These are phyloP conservation scores for Russula griseocarnosa DNA, from an alignment of 768 basidiomycete genomes.

Conservation along the genomic window DNA sequence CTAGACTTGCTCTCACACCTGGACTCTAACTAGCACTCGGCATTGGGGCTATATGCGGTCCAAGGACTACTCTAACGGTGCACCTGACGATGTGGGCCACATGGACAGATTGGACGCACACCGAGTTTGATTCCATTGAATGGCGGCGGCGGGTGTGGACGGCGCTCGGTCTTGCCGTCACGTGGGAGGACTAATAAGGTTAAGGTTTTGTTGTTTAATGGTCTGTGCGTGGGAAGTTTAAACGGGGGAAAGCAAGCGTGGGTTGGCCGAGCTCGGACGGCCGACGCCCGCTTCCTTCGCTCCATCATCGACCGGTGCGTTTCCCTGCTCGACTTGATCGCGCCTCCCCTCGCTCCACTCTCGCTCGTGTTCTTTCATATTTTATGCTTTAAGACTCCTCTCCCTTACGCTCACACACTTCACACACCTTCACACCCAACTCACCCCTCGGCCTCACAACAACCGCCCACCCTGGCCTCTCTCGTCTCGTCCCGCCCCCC, in stretches of 20 bases:
- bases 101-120: slow-evolving; percentile 12
- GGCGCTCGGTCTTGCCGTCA: no score
- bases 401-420: slow-evolving; percentile 1
- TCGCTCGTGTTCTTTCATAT: slow-evolving; percentile 34
- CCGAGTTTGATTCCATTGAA: not conserved
- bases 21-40: not conserved
- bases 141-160: no score
- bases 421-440: slow-evolving; percentile 29
- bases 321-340: slow-evolving; percentile 30
- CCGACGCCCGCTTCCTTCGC: slow-evolving; percentile 31
- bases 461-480: slow-evolving; percentile 36
- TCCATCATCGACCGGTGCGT: slow-evolving; percentile 30
- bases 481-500: slow-evolving; percentile 34
- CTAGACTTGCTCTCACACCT: slow-evolving; percentile 6
- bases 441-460: slow-evolving; percentile 26
- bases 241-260: slow-evolving; percentile 27
- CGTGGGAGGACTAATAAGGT: slow-evolving; percentile 25
- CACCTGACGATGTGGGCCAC: not conserved
- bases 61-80: not conserved
- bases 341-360: slow-evolving; percentile 36
- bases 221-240: slow-evolving; percentile 29
- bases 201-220: slow-evolving; percentile 30
- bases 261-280: slow-evolving; percentile 30
- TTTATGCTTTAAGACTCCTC: slow-evolving; percentile 25
- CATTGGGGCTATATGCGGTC: not conserved